phyloP scores from a whole-genome alignment of 176 grass and related monocot species.

The bread wheat (Triticum aestivum) region IWGSC_CS_RefSeq_v2.1 NC_057809.1:567678377-567678876 shows the following conservation, averaged over 20 bases:
- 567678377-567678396: conserved; percentile 63
- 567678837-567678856: background rate
- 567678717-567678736: background rate
- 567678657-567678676: background rate
- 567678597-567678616: background rate
- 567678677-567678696: background rate
- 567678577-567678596: conserved; percentile 9
- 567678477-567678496: conserved; percentile 52
- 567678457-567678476: conserved; percentile 98
- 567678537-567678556: background rate
- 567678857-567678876: background rate
- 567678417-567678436: conserved; percentile 84
- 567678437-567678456: conserved; percentile 93
- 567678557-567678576: background rate
- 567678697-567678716: background rate
- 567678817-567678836: background rate
- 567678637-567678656: background rate
- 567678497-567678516: background rate
- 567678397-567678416: conserved; percentile 71
- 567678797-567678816: background rate
- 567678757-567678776: background rate
- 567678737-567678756: background rate
- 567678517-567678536: background rate
- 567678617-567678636: no score
- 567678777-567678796: background rate